Base-by-base conservation (phyloP, 2,329 filamentous ascomycete genomes). In the Alternaria gansuensis region DNA sequence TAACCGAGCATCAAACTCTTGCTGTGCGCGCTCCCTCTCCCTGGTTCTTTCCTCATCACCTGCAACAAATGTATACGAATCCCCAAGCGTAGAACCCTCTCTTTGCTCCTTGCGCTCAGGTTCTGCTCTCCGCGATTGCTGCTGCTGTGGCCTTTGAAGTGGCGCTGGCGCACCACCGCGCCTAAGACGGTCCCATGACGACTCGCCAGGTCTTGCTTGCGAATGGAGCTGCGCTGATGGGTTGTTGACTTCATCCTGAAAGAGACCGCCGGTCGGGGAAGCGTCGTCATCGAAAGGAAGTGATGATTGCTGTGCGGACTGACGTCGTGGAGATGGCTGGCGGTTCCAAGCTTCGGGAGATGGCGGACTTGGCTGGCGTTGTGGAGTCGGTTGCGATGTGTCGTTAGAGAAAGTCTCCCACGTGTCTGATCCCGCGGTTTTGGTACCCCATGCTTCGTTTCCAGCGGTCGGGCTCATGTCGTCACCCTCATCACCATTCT, bases 1-100 rank as follows among this genome's bases (percentile, higher is more conserved):
- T 5, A 84, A 61, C 41, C 79, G 72, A 17, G 77, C 77, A 64
- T 84, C 82, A 62, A 84, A 84, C 26, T 83, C 81, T 52, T 73
- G 78, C 68, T 84, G 82, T 26, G 81, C 81, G 59, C 82, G 77
- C 39, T 75, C 66, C 58, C 77, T 80, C 11, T 80, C 81, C 28
- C 74, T 65, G 44, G 78, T 75, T 24, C 77, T 74, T 36, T 83
- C 80, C 54, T 81, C 78, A 5, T 80, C 79, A 1, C 71, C 73
- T 1, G 71, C 71, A 0, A 76, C 78, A 65, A 83, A 83, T 11
- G 75, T 75, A 52, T 82, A 84, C 34, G 75, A 77, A 53, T 83
- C 82, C 2, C 77, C 76, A 5, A 69, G 54, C 2, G 76, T 76
- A 13, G 77, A 75, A 0, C 65, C 70, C 6, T 76, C 70, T 21